Base-by-base conservation (phyloP, 306 rosid species). In the Psophocarpus tetragonolobus region DNA sequence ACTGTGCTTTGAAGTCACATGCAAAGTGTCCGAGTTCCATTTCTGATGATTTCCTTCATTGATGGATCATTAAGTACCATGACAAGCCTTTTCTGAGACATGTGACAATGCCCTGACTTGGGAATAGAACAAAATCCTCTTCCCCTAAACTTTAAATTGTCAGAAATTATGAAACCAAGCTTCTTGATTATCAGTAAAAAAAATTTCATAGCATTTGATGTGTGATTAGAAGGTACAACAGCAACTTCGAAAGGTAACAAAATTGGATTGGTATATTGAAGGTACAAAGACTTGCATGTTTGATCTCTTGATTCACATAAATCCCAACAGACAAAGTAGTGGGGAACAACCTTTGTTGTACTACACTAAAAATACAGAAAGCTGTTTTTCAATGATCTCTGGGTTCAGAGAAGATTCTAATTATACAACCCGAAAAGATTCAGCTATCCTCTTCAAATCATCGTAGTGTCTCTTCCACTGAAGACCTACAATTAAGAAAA, bases 391-490 rank as follows among this genome's bases (percentile, higher is more conserved):
- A 35, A 20, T 63, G 64, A 71, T 62, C 65, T 78, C 81, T 71
- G 30, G 14, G 15, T 41, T 78, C 32, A 63, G 57, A 68, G 63
- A 84, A 63, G 67, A 68, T 64, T 68, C 79, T 80, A 68, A 47
- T 88, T 80, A 95, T 58, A 87, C 88, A 9, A 92, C 90, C 12
- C 92, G 91, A 38, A 95, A 95, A 45, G 98, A 89, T 0, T 87
- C 82, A 0, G 92, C 79, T 74, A 95, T 92, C 87, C 75, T 89
- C 84, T 91, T 92, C 86, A 95, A 81, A 81, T 95, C 96, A 1
- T 66, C 63, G 86, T 85, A 92, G 89, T 92, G 87, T 84, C 96
- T 89, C 89, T 95, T 95, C 98, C 98, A 95, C 73, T 95, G 97
- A 84, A 95, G 98, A 29, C 98, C 98, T 95, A 74, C 88, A 87